Evolutionary conservation across 73 alveolate genomes (phyloP), one percentile per base, ranked within the genome.

Genomic region (Paramecium sonneborni): DNA sequence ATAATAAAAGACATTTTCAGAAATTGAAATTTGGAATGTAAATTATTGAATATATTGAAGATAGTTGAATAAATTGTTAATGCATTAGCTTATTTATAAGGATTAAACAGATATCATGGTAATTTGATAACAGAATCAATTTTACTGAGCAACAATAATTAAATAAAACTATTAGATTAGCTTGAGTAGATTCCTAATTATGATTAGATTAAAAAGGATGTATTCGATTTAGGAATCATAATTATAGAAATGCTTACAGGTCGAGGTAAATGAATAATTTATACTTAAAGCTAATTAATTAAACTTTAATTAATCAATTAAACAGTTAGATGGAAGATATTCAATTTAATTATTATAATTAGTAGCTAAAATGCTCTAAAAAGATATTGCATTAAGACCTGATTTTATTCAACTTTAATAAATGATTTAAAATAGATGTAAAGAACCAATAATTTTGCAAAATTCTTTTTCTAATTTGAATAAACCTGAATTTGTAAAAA

Each of bases 1-100:
- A 5, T 62, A 62, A n/a, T 62, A 26, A 0, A 11, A 26, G 26
- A 32, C 39, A 7, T 8, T 62, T 10, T 26, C 84, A 6, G 84
- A 62, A 62, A 62, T 26, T 26, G 39, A 62, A 32, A 62, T 62
- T 32, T 62, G 84, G 84, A 62, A 62, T 30, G 84, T 62, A 62
- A 3, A 26, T 6, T 30, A 62, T 4, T 11, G 39, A 62, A 62
- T 62, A 62, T 62, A 5, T 62, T 26, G 68, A 52, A 62, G 84
- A 14, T 62, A 30, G 26, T 62, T 30, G 84, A 62, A 26, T 62
- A 62, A 62, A 62, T 62, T 30, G 84, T 62, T 62, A 32, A 12
- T 62, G 84, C 28, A 3, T 1, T 62, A 21, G 84, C 84, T 15
- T 62, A 62, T 62, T 12, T 62, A 62, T 32, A 62, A 32, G 44